Conservation (phyloP, 306 rosid species). For the Vigna angularis region DNA sequence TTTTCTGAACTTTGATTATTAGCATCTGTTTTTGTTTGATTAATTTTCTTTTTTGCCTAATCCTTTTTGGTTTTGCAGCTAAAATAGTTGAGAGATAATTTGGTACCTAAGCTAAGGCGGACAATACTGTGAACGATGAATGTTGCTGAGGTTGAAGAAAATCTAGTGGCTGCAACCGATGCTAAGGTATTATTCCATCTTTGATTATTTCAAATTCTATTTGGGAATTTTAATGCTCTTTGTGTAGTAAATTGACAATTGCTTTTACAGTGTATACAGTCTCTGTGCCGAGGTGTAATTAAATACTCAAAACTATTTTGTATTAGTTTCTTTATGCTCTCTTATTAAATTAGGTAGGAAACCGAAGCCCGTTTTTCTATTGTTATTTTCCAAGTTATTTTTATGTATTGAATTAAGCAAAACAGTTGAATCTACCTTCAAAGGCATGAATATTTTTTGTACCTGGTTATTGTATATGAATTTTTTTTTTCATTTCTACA, state of each 20-base stretch:
- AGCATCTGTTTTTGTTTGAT: not conserved
- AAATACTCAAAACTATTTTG: constrained; percentile 2
- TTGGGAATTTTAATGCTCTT: constrained; percentile 24
- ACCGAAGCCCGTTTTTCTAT: not conserved
- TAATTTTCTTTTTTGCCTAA: constrained; percentile 21
- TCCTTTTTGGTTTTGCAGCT: constrained; percentile 30
- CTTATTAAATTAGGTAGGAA: not conserved
- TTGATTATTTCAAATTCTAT: constrained; percentile 32
- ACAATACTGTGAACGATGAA: constrained; percentile 66
- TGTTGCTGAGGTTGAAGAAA: constrained; percentile 78
- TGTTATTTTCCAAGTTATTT: not conserved
- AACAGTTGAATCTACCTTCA: constrained; percentile 7
- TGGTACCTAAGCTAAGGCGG: constrained; percentile 32
- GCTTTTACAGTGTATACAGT: constrained; percentile 25
- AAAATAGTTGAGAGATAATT: constrained; percentile 57
- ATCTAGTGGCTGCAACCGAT: constrained; percentile 74
- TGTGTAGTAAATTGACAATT: constrained; percentile 10
- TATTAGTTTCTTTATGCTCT: constrained; percentile 26
- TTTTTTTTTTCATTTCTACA: constrained; percentile 32
- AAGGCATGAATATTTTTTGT: not conserved
- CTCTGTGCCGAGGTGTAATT: not conserved
- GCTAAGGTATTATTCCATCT: constrained; percentile 71
- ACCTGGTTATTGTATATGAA: not conserved
- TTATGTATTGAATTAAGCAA: not conserved
- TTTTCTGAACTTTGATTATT: constrained; percentile 17